These are phyloP conservation scores for Cyberlindnera lachancei DNA, from an alignment of 805 yeast genomes.

Conservation along the genomic window DNA sequence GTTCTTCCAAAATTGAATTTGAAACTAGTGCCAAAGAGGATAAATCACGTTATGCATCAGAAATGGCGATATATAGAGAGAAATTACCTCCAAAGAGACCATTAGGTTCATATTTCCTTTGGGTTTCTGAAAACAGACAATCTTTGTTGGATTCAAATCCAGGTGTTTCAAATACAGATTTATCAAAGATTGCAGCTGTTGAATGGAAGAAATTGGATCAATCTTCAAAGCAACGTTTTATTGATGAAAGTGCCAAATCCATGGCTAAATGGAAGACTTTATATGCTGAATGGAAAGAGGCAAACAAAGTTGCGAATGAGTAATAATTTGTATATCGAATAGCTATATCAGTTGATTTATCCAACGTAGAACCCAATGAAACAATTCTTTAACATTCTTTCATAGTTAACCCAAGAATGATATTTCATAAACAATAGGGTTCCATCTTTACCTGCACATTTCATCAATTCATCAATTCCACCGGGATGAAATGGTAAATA, in stretches of 20 bases:
- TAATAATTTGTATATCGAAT: background rate
- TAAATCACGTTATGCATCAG: conserved; percentile 8
- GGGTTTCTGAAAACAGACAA: conserved; percentile 9
- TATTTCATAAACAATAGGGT: conserved; percentile 68
- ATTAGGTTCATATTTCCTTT: conserved; percentile 10
- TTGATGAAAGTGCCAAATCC: conserved; percentile 11
- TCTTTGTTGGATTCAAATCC: conserved; percentile 12
- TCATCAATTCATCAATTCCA: conserved; percentile 70
- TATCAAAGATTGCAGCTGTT: conserved; percentile 69
- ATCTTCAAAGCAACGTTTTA: conserved; percentile 54
- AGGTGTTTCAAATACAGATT: conserved; percentile 18
- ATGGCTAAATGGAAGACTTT: conserved; percentile 28
- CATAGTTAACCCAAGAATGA: conserved; percentile 78
- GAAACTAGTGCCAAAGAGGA: conserved; percentile 9
- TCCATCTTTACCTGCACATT: conserved; percentile 80
- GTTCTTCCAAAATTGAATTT: conserved; percentile 9
- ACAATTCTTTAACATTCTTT: conserved; percentile 72
- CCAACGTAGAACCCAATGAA: conserved; percentile 48
- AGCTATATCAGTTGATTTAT: background rate
- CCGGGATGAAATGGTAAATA: conserved; percentile 91
- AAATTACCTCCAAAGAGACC: conserved; percentile 22
- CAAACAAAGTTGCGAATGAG: conserved; percentile 1
- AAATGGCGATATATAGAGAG: conserved; percentile 10
- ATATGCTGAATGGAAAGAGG: conserved; percentile 32
- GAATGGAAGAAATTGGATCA: conserved; percentile 79